phyloP scores from a whole-genome alignment of 352 stramenopile genomes.

The Stramenopiles sp. region DNA sequence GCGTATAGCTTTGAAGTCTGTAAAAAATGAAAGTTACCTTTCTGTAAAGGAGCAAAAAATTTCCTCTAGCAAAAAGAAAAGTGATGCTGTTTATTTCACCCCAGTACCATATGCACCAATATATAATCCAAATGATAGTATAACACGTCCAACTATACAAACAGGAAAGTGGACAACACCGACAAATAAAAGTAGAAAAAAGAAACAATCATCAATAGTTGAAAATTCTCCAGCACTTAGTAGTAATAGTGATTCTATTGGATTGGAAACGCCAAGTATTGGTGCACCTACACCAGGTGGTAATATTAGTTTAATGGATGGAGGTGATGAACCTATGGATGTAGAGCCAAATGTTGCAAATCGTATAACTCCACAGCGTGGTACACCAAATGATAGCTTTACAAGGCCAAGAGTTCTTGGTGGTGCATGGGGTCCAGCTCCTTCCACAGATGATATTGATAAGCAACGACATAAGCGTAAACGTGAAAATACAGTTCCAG shows the following conservation, averaged over 20 bases:
- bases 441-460: not conserved
- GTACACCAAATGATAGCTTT: not conserved
- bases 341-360: not conserved
- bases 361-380: not conserved
- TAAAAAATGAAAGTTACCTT: too few species aligned
- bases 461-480: not conserved
- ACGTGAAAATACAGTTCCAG: not conserved
- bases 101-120: not conserved
- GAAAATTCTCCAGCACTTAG: not conserved
- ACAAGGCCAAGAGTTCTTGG: not conserved
- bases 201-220: too few species aligned
- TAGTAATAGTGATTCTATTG: not conserved
- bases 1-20: not conserved
- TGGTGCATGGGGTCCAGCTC: not conserved
- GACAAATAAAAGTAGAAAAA: too few species aligned
- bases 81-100: too few species aligned
- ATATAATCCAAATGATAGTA: not conserved
- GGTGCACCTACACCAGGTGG: not conserved
- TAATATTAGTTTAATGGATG: too few species aligned
- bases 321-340: not conserved
- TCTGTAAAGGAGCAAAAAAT: too few species aligned
- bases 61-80: too few species aligned
- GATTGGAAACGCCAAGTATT: not conserved
- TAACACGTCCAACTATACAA: not conserved
- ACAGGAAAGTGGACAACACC: not conserved